A percentile compares a stretch with the other conserved stretches of the same genome.
Evolutionary conservation across 129 eudicot species (phyloP).

Genomic region (Lactuca saligna): DNA sequence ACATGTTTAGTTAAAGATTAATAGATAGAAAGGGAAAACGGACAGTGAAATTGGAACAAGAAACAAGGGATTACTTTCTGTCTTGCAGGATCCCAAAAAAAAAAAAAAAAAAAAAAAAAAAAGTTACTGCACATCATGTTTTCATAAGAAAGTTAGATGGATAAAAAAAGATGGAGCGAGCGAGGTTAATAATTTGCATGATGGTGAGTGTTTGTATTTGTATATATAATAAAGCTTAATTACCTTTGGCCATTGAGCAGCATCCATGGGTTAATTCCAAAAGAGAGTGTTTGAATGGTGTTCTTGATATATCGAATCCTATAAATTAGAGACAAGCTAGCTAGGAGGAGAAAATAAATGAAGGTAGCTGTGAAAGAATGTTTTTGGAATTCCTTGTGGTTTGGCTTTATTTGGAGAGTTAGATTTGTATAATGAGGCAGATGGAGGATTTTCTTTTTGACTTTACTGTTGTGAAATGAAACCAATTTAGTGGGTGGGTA

Average conservation of each 20-base stretch:
- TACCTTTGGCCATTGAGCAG: slow-evolving; percentile 67
- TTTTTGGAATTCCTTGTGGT: slow-evolving; percentile 34
- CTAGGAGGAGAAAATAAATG: slow-evolving; percentile 2
- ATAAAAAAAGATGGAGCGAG: background rate
- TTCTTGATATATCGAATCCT: too few relatives aligned
- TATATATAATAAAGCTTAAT: slow-evolving; percentile 6
- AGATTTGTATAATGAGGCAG: slow-evolving; percentile 26
- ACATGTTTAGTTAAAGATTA: slow-evolving; percentile 5
- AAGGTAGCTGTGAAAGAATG: slow-evolving; percentile 37
- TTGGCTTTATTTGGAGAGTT: slow-evolving; percentile 46
- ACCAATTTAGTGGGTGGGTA: slow-evolving; percentile 31
- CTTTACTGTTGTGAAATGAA: slow-evolving; percentile 34
- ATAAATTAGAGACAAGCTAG: background rate
- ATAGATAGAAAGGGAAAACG: background rate
- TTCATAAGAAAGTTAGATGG: background rate
- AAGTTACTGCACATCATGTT: background rate
- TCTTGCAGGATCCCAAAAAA: slow-evolving; percentile 26
- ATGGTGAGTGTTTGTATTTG: background rate
- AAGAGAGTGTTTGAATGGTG: slow-evolving; percentile 3
- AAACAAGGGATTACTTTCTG: slow-evolving; percentile 15
- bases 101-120: slow-evolving; percentile 5
- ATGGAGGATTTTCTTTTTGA: slow-evolving; percentile 35
- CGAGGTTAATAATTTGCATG: background rate
- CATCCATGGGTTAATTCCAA: slow-evolving; percentile 34
- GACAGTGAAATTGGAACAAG: background rate